Base-by-base conservation (phyloP, 164 flowering plant genomes). In the Stephania japonica region DNA sequence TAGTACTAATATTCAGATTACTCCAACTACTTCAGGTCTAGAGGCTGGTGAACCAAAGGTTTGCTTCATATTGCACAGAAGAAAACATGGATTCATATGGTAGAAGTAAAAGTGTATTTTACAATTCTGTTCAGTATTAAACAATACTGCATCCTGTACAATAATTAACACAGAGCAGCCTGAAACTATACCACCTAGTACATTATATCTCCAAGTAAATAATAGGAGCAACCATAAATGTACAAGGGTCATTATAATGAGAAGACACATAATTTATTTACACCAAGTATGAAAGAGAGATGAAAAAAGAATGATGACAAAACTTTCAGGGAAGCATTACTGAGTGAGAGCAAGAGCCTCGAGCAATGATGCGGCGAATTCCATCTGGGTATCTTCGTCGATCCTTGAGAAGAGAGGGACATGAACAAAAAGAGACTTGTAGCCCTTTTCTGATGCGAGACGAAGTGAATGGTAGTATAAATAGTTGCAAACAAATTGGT, bases 381-480 rank as follows among this genome's bases (percentile, higher is more conserved):
- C 72, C 90, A 90, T 90, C 76, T 90, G 94, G 42, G 87, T 85
- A 70, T 86, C 89, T 81, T 87, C 85, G 44, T 88, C 84, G 12
- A 87, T 82, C 66, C 74, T 85, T 16, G 87, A 83, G 72, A 90
- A 90, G 44, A 78, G 86, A 67, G 94, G 91, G 38, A 90, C 87
- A 64, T 90, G 94, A 41, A 88, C 90, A 68, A 90, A 88, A 7
- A 90, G 83, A 32, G 90, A 88, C 71, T 84, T 87, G 79, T 80
- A 83, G 42, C 90, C 90, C 72, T 80, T 87, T 80, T 81, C 79
- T 69, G 88, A 87, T 7, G 91, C 94, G 66, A 82, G 82, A n/a
- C 84, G 83, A 44, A 90, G 92, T 0, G 92, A 88, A 69, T 88
- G 94, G 70, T 90, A 90, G 68, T 90, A 90, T 59, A 90, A 86